Base-by-base conservation (phyloP, 2,329 filamentous ascomycete genomes). In the Xylariaceae sp. region DNA sequence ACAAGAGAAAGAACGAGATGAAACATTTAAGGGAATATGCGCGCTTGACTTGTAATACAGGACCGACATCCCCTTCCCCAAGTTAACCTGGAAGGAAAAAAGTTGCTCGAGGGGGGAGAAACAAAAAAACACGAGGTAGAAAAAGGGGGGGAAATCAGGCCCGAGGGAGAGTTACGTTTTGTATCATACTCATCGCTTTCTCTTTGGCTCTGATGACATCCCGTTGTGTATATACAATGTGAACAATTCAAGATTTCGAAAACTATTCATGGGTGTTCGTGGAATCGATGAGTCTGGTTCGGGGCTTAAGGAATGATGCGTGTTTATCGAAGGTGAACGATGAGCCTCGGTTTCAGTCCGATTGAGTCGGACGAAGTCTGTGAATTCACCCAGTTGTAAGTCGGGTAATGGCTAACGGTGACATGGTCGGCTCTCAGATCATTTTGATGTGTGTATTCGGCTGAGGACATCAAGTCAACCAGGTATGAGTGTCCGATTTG, bases 221-320 rank as follows among this genome's bases (percentile, higher is more conserved):
- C 52, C 53, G 55, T 55, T 56, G 55, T 62, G 58, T 60, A 64
- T 63, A 61, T 64, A 63, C 60, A 62, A 61, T 55, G 54, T 62
- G 57, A 57, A 37, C 51, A 61, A 64, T 61, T 47, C 54, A 57
- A 62, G 49, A 58, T 30, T 30, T 30, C 23, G 23, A 30, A 30
- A 30, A 30, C 23, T 30, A 30, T 18, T 18, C 17, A 18, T 18
- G 17, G 17, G 17, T 18, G 17, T 18, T 18, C 17, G 17, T 18
- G 23, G 23, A 30, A 30, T 30, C 23, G 23, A 30, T 30, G 23
- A 30, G 23, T 30, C 23, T 18, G 17, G 17, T 18, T 18, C 17
- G 17, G 17, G 17, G 17, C 17, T 18, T 18, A 18, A 18, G 17
- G 17, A 18, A 18, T 18, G 23, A 5, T 30, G 23, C 6, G 23